Percentiles rank a stretch among this genome's conserved stretches.
phyloP scores from a whole-genome alignment of 2,329 filamentous ascomycete species.

The Penicillium sclerotiorum region DNA sequence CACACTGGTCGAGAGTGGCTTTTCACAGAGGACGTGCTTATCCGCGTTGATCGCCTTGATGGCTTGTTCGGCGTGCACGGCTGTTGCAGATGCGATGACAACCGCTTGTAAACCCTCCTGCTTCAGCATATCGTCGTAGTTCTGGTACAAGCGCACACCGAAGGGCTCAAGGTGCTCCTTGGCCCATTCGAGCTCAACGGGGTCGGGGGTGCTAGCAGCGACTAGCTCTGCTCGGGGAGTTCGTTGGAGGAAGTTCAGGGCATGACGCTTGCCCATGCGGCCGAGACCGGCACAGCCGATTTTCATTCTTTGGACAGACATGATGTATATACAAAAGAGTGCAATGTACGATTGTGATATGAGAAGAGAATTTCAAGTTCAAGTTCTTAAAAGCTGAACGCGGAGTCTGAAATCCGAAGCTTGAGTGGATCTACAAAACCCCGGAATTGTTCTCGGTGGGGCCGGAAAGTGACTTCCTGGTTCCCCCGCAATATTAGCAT shows the following conservation, averaged over 20 bases:
- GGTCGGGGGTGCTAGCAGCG: conserved; percentile 52
- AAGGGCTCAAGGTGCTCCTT: conserved; percentile 53
- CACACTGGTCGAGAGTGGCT: conserved; percentile 56
- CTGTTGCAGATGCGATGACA: conserved; percentile 58
- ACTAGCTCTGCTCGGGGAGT: conserved; percentile 54
- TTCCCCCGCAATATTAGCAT: not conserved
- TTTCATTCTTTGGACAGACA: conserved; percentile 41
- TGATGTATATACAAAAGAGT: conserved; percentile 9
- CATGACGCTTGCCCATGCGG: conserved; percentile 56
- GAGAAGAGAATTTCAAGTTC: not conserved
- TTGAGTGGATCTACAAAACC: conserved; percentile 8
- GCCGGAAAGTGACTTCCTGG: conserved; percentile 27
- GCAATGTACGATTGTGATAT: not conserved
- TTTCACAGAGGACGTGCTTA: conserved; percentile 62
- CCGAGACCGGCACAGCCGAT: conserved; percentile 54
- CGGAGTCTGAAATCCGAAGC: conserved; percentile 23
- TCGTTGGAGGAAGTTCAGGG: conserved; percentile 51
- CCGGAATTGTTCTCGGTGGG: conserved; percentile 7
- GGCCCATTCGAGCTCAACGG: conserved; percentile 54
- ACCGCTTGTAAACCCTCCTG: conserved; percentile 59
- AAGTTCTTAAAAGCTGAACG: conserved; percentile 11
- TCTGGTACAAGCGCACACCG: conserved; percentile 56
- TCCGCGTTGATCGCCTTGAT: conserved; percentile 59
- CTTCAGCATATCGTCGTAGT: conserved; percentile 61
- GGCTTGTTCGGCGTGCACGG: conserved; percentile 59